Conservation (phyloP, 2,329 filamentous ascomycete species). For the Diatrype stigma region DNA sequence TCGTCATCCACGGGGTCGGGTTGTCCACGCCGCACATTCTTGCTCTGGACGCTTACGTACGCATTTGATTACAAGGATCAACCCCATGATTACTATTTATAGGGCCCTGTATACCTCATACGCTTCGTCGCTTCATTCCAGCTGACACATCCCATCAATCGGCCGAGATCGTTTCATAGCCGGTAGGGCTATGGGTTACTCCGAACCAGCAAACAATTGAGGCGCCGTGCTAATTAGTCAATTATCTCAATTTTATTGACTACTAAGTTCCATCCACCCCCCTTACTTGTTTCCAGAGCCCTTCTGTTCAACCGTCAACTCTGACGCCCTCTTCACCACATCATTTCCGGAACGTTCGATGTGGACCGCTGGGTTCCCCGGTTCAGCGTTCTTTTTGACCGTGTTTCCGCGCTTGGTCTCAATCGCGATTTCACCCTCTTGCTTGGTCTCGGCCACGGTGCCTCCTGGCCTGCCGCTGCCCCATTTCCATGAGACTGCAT, state of each 20-base stretch:
- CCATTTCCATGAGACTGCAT: slow-evolving; percentile 61
- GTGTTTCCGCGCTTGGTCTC: slow-evolving; percentile 59
- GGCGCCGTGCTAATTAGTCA: too few relatives aligned
- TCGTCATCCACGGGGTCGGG: slow-evolving; percentile 13
- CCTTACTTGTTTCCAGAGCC: slow-evolving; percentile 20
- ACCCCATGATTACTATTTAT: too few relatives aligned
- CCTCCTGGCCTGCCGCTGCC: slow-evolving; percentile 50
- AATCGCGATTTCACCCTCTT: slow-evolving; percentile 56
- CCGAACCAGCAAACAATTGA: too few relatives aligned
- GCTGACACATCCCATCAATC: too few relatives aligned
- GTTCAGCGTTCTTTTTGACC: slow-evolving; percentile 59
- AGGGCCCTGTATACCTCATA: too few relatives aligned
- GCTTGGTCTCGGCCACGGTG: slow-evolving; percentile 57
- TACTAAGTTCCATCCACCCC: slow-evolving; percentile 18
- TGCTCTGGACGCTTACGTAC: not conserved
- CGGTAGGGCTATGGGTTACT: too few relatives aligned
- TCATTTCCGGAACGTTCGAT: slow-evolving; percentile 58
- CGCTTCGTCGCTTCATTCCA: too few relatives aligned
- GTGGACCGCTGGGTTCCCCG: slow-evolving; percentile 57
- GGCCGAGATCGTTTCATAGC: too few relatives aligned
- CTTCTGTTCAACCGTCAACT: slow-evolving; percentile 53
- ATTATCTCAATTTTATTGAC: too few relatives aligned
- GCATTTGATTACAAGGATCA: too few relatives aligned
- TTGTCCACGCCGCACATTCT: not conserved
- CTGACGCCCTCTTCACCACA: slow-evolving; percentile 59